A percentile compares a stretch with the other conserved stretches of the same genome.
Evolutionary conservation across 169 alveolate species (phyloP).

Genomic region (Cryptosporidium tyzzeri): DNA sequence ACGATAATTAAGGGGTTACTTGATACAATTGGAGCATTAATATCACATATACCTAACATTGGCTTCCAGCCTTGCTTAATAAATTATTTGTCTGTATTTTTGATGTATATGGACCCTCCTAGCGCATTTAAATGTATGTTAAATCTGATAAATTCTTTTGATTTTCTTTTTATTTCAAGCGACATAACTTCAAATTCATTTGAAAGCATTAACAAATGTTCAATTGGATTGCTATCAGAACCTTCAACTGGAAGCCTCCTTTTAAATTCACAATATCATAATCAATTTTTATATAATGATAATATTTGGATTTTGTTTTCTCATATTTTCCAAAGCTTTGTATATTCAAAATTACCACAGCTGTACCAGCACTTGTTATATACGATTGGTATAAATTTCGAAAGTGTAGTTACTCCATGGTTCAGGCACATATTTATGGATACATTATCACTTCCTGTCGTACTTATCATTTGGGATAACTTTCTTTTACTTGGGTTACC

Average conservation of each 20-base stretch:
- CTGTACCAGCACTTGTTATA: conserved; percentile 56
- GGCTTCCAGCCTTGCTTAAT: conserved; percentile 71
- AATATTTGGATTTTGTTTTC: conserved; percentile 46
- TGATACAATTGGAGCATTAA: conserved; percentile 54
- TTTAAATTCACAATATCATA: conserved; percentile 11
- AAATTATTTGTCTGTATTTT: conserved; percentile 32
- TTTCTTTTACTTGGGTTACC: conserved; percentile 59
- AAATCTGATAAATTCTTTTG: conserved; percentile 41
- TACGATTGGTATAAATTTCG: conserved; percentile 49
- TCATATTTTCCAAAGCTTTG: conserved; percentile 66
- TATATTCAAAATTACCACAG: conserved; percentile 57
- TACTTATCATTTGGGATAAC: conserved; percentile 62
- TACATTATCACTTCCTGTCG: conserved; percentile 40
- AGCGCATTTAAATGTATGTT: conserved; percentile 65
- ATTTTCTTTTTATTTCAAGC: conserved; percentile 28
- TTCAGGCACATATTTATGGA: conserved; percentile 57
- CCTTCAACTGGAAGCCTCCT: neutral
- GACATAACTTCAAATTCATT: too few species aligned
- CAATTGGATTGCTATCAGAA: neutral
- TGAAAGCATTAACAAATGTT: neutral
- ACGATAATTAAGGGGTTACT: conserved; percentile 60
- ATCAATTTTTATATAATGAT: conserved; percentile 18
- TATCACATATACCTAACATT: conserved; percentile 45
- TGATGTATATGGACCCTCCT: conserved; percentile 74
- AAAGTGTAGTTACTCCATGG: conserved; percentile 57